Evolutionary conservation across 306 rosid species (phyloP).

Genomic region (Herpetospermum pedunculosum): DNA sequence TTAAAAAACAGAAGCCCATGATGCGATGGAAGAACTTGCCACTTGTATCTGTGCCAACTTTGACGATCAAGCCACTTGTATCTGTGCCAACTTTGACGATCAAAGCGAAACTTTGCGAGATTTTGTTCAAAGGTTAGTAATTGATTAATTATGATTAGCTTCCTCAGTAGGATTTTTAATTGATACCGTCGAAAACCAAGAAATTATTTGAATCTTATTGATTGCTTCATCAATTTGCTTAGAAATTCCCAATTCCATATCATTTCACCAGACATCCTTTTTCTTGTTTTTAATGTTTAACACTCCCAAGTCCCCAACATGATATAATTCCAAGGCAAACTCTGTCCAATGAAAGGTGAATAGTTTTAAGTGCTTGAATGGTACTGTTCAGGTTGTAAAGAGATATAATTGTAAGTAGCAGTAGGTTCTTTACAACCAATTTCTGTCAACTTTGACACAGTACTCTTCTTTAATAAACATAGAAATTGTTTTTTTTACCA

Average conservation of each 20-base stretch:
- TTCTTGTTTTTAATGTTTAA: background rate
- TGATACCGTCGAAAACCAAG: no score
- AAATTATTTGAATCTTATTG: background rate
- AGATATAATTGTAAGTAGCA: background rate
- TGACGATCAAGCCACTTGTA: background rate
- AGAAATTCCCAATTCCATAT: background rate
- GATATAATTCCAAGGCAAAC: background rate
- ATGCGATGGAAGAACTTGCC: background rate
- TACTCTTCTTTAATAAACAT: background rate
- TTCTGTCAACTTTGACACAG: background rate
- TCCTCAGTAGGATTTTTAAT: background rate
- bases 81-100: background rate
- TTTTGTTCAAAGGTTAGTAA: background rate
- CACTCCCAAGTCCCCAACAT: background rate
- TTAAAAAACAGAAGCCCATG: background rate
- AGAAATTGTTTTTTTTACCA: background rate
- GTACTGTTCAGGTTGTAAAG: background rate
- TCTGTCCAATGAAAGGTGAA: background rate
- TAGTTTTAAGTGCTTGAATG: background rate
- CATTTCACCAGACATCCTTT: background rate
- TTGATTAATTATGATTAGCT: background rate
- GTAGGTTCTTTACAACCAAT: background rate
- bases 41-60: background rate
- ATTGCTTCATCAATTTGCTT: background rate
- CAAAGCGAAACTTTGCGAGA: background rate